Conservation (phyloP, 805 yeast genomes). For the Nakazawaea holstii region DNA sequence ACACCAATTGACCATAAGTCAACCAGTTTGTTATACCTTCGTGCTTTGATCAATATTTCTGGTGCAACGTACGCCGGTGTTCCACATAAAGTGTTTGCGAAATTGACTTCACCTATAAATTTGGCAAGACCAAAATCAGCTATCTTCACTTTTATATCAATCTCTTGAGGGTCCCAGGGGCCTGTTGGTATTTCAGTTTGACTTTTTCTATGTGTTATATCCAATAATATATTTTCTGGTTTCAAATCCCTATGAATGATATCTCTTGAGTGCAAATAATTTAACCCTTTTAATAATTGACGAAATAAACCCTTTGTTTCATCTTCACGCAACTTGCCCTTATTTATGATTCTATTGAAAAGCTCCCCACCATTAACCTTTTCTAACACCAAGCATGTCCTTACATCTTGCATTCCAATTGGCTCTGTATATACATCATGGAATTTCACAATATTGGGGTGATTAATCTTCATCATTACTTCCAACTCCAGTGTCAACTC, state of each 20-base stretch:
- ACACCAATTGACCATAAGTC: constrained; percentile 86
- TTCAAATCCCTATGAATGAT: constrained; percentile 92
- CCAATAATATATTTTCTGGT: constrained; percentile 79
- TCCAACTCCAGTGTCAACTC: constrained; percentile 60
- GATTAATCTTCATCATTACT: constrained; percentile 58
- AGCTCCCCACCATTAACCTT: constrained; percentile 72
- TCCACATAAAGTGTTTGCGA: constrained; percentile 77
- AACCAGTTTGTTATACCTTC: constrained; percentile 63
- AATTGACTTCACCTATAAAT: constrained; percentile 64
- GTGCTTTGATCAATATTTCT: constrained; percentile 53
- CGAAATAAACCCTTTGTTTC: constrained; percentile 57
- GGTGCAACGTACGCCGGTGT: constrained; percentile 89
- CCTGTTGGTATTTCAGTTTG: constrained; percentile 23
- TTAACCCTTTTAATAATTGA: constrained; percentile 57
- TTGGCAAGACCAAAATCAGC: constrained; percentile 80
- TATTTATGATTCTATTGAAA: constrained; percentile 64
- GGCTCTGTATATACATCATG: constrained; percentile 52
- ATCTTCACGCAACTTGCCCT: constrained; percentile 53
- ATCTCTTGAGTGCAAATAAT: constrained; percentile 86
- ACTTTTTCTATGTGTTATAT: constrained; percentile 33
- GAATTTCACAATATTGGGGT: constrained; percentile 65
- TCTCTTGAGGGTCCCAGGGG: constrained; percentile 58
- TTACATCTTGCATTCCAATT: constrained; percentile 35
- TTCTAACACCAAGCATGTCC: constrained; percentile 63
- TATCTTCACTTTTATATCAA: constrained; percentile 61